Percentiles rank a stretch among this genome's conserved stretches.
phyloP scores from a whole-genome alignment of 345 rosid species.

The Citrus cavaleriei region DNA sequence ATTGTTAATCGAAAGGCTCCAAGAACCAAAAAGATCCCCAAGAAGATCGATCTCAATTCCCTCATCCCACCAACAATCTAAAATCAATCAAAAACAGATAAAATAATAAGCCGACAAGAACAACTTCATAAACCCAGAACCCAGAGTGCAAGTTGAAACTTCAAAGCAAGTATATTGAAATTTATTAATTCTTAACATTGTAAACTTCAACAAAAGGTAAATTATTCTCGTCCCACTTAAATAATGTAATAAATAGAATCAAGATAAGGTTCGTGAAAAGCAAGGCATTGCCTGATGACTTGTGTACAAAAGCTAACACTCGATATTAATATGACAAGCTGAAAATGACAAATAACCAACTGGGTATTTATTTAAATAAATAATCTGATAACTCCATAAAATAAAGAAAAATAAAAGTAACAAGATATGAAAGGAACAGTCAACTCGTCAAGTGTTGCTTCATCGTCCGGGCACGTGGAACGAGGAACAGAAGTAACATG shows the following conservation, averaged over 20 bases:
- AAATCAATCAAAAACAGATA: not conserved
- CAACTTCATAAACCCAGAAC: not conserved
- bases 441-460: too few relatives aligned
- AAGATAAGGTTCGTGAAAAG: not conserved
- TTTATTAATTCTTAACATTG: too few relatives aligned
- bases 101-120: not conserved
- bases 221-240: not conserved
- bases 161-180: not conserved
- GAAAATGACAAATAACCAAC: not conserved
- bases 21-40: slow-evolving; percentile 26
- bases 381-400: too few relatives aligned
- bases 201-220: not conserved
- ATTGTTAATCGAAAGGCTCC: slow-evolving; percentile 37
- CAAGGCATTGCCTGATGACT: not conserved
- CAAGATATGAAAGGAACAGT: too few relatives aligned
- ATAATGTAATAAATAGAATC: not conserved
- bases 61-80: slow-evolving; percentile 25
- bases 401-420: too few relatives aligned
- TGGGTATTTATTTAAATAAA: not conserved
- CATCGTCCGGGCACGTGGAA: too few relatives aligned
- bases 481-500: too few relatives aligned
- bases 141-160: not conserved
- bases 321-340: not conserved
- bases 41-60: slow-evolving; percentile 22
- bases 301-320: not conserved